phyloP scores from a whole-genome alignment of 805 yeast species.

The Zygoascus bituminiphila region DNA sequence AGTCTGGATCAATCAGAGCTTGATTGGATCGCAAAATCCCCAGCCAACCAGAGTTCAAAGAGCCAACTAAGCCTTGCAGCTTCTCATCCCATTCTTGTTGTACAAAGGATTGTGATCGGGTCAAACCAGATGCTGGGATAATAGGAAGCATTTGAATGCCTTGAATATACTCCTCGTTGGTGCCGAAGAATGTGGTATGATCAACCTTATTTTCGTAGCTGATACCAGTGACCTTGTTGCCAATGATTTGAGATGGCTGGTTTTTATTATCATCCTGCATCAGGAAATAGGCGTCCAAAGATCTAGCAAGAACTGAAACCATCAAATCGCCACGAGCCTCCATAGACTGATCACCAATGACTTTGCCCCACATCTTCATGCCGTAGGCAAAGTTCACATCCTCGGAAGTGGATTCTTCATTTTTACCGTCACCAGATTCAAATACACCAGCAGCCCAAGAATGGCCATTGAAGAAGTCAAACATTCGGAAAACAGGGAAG shows the following conservation, averaged over 20 bases:
- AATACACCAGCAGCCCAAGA: conserved; percentile 72
- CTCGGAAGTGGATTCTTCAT: conserved; percentile 66
- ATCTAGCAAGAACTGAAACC: conserved; percentile 46
- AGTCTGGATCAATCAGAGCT: conserved; percentile 62
- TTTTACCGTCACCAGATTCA: conserved; percentile 58
- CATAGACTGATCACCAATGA: conserved; percentile 46
- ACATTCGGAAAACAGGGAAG: conserved; percentile 62
- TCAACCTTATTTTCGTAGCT: conserved; percentile 69
- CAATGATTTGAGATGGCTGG: conserved; percentile 45
- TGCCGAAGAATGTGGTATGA: conserved; percentile 68
- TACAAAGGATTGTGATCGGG: conserved; percentile 44
- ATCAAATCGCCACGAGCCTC: conserved; percentile 53
- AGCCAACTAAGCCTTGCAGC: conserved; percentile 40
- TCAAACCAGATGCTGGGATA: conserved; percentile 51
- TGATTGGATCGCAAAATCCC: conserved; percentile 64
- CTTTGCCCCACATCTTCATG: conserved; percentile 63
- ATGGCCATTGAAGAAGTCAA: conserved; percentile 71
- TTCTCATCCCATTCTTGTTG: conserved; percentile 52
- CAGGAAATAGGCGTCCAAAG: conserved; percentile 49
- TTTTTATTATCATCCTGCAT: conserved; percentile 42
- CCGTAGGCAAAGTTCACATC: conserved; percentile 68
- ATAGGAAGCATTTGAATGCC: conserved; percentile 78
- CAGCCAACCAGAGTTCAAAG: conserved; percentile 45
- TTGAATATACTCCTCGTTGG: conserved; percentile 56
- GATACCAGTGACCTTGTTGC: conserved; percentile 69